Conservation (phyloP, 2,329 filamentous ascomycete species). For the Trichothecium sympodiale region DNA sequence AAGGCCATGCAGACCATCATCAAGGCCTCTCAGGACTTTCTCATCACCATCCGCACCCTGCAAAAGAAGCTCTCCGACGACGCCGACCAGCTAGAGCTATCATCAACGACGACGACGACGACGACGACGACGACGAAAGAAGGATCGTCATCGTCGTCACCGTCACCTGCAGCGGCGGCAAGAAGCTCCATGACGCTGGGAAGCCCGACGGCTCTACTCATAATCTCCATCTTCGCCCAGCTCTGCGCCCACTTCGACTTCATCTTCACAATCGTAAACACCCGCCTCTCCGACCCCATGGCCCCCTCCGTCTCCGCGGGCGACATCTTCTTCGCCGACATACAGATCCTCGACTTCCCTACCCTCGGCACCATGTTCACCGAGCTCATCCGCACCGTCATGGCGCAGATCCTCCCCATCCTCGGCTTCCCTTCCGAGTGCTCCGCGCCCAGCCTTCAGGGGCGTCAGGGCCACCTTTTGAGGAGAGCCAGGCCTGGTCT, state of each 20-base stretch:
- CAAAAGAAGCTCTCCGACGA: constrained; percentile 12
- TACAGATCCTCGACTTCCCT: constrained; percentile 13
- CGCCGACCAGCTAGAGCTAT: constrained; percentile 1
- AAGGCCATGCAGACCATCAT: constrained; percentile 9
- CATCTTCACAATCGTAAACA: constrained; percentile 10
- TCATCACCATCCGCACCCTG: constrained; percentile 12
- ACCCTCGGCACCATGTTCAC: constrained; percentile 16
- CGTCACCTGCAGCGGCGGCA: no score
- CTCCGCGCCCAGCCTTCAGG: not conserved
- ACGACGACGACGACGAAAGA: not conserved
- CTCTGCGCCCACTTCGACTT: constrained; percentile 14
- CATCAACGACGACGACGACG: not conserved
- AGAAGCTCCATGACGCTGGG: constrained; percentile 8
- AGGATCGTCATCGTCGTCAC: no score
- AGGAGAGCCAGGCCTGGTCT: constrained; percentile 14
- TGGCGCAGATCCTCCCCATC: constrained; percentile 14
- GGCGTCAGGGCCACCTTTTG: constrained; percentile 7
- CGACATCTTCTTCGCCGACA: constrained; percentile 12
- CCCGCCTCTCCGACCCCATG: constrained; percentile 7
- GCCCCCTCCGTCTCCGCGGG: constrained; percentile 8
- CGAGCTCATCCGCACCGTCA: constrained; percentile 14
- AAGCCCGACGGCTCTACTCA: constrained; percentile 14
- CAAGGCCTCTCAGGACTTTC: constrained; percentile 13
- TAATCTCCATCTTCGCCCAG: constrained; percentile 18
- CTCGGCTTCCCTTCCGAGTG: constrained; percentile 11